Conservation (phyloP, 192 early-diverging fungal species). For the Podochytrium sp. region DNA sequence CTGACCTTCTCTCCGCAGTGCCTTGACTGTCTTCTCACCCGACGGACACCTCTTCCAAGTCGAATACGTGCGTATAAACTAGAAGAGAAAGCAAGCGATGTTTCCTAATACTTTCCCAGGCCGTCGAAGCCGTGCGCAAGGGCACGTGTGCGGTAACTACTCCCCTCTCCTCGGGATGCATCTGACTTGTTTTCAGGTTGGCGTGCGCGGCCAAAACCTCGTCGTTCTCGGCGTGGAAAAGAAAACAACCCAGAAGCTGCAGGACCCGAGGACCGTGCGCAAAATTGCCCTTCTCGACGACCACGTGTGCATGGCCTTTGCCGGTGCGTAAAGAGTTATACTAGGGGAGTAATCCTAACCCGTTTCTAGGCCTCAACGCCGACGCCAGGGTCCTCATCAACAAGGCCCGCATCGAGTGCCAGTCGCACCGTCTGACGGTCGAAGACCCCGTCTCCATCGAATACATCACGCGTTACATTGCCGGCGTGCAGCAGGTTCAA, state of each 20-base stretch:
- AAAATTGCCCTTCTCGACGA: conserved; percentile 98
- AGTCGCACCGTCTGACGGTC: conserved; percentile 94
- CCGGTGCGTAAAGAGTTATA: conserved; percentile 69
- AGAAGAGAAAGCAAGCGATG: not conserved
- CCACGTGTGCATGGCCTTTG: conserved; percentile 95
- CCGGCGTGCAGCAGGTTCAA: conserved; percentile 89
- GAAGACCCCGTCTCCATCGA: conserved; percentile 97
- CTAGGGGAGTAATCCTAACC: no score
- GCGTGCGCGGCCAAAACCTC: conserved; percentile 87
- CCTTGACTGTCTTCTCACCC: conserved; percentile 97
- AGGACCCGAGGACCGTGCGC: conserved; percentile 94
- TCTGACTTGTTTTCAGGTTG: conserved; percentile 69
- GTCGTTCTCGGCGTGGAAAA: conserved; percentile 97
- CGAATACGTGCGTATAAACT: conserved; percentile 72
- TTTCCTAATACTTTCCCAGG: conserved; percentile 42
- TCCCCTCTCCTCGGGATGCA: conserved; percentile 12
- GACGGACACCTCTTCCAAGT: conserved; percentile 99
- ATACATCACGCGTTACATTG: conserved; percentile 97
- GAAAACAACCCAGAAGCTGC: conserved; percentile 92
- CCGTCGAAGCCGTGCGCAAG: conserved; percentile 94
- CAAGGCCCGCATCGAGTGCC: conserved; percentile 96
- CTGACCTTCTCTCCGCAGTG: conserved; percentile 37
- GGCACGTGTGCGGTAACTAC: conserved; percentile 93
- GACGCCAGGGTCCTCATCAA: conserved; percentile 96
- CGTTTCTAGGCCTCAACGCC: conserved; percentile 79